Evolutionary conservation across 306 rosid species (phyloP).

Genomic region (Dalbergia cochinchinensis): DNA sequence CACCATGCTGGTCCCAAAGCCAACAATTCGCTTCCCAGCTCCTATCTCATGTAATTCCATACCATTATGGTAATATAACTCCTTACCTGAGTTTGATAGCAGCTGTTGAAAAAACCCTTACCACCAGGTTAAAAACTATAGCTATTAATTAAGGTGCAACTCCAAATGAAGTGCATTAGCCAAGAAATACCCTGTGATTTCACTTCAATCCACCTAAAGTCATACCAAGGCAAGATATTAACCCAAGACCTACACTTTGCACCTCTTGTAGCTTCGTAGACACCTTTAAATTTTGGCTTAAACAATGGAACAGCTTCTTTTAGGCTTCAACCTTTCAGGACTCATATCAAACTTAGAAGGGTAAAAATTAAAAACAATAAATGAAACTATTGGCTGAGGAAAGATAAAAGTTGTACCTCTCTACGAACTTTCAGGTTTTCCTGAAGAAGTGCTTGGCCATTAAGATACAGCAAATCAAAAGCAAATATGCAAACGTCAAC

Average conservation of each 20-base stretch:
- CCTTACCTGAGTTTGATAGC: background rate
- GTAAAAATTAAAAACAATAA: background rate
- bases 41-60: constrained; percentile 6
- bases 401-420: constrained; percentile 65
- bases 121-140: background rate
- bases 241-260: constrained; percentile 4
- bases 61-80: background rate
- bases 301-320: constrained; percentile 17
- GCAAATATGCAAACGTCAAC: constrained; percentile 86
- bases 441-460: constrained; percentile 82
- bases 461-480: constrained; percentile 85
- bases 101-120: constrained; percentile 6
- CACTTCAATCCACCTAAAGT: background rate
- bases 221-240: constrained; percentile 23
- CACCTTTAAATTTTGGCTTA: constrained; percentile 3
- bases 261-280: background rate
- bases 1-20: constrained; percentile 4
- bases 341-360: constrained; percentile 10
- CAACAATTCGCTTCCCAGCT: background rate
- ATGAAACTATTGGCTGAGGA: constrained; percentile 33
- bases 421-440: constrained; percentile 81
- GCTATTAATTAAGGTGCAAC: background rate
- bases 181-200: constrained; percentile 8
- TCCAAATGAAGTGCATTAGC: background rate
- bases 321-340: constrained; percentile 20